A percentile compares a stretch with the other conserved stretches of the same genome.
Evolutionary conservation across 805 yeast genomes (phyloP).

Genomic region (Komagataella mondaviorum): DNA sequence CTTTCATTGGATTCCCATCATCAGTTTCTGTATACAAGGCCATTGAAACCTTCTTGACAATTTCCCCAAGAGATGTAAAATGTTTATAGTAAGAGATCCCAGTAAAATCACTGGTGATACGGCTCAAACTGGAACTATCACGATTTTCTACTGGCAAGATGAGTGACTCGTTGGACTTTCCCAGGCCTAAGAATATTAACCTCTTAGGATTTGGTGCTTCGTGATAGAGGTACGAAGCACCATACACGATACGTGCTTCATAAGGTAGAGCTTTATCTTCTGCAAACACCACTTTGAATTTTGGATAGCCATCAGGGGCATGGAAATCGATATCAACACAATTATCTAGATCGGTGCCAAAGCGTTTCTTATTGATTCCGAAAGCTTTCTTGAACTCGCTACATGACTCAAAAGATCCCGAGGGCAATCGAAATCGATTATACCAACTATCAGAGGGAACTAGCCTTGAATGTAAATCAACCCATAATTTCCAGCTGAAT

Average conservation of each 20-base stretch:
- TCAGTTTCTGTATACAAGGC: neutral
- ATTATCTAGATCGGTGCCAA: neutral
- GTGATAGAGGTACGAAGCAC: conserved; percentile 19
- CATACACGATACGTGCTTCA: conserved; percentile 18
- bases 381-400: conserved; percentile 6
- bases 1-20: neutral
- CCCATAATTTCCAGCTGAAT: conserved; percentile 20
- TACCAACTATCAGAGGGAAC: conserved; percentile 4
- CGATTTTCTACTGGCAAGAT: conserved; percentile 9
- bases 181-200: conserved; percentile 18
- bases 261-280: conserved; percentile 12
- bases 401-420: conserved; percentile 5
- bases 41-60: neutral
- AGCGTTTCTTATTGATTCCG: conserved; percentile 1
- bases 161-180: conserved; percentile 10
- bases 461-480: conserved; percentile 11
- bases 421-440: conserved; percentile 1
- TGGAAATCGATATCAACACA: conserved; percentile 2
- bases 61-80: neutral
- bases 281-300: conserved; percentile 13
- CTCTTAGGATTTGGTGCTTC: conserved; percentile 19
- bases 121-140: neutral
- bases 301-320: conserved; percentile 3
- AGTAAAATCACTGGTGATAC: neutral
- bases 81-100: neutral